These are phyloP conservation scores for Dittrichia graveolens DNA, from an alignment of 129 eudicot species.

Conservation along the genomic window DNA sequence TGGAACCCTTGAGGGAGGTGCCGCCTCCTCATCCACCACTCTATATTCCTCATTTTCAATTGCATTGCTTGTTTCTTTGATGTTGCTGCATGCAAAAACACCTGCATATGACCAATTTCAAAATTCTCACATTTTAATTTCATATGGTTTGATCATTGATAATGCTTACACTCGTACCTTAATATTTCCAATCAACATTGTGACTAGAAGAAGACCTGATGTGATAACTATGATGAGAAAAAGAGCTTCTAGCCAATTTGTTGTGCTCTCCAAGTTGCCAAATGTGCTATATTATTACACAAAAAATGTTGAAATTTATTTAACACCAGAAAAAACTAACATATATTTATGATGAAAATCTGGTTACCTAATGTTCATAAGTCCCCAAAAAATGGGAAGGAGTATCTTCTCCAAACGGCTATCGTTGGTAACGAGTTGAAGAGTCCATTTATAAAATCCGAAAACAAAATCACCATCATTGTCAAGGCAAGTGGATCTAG, in stretches of 20 bases:
- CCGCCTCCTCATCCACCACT: constrained; percentile 99
- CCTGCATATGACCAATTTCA: constrained; percentile 39
- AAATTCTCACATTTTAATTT: neutral
- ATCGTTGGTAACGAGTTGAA: constrained; percentile 78
- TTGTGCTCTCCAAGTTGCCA: constrained; percentile 94
- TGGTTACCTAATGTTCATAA: constrained; percentile 89
- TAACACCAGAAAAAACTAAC: neutral
- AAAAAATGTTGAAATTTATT: too few relatives aligned
- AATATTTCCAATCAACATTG: constrained; percentile 97
- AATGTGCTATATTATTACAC: constrained; percentile 58
- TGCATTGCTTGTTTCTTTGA: constrained; percentile 99
- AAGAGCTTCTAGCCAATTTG: constrained; percentile 84
- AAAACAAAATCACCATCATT: constrained; percentile 51
- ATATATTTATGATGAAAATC: neutral
- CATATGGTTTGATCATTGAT: neutral
- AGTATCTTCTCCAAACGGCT: constrained; percentile 89
- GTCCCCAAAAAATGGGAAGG: constrained; percentile 96
- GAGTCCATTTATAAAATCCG: constrained; percentile 92
- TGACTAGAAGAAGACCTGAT: constrained; percentile 86
- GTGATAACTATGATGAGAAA: constrained; percentile 88
- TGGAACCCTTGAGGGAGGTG: constrained; percentile 62
- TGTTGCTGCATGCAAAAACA: constrained; percentile 91
- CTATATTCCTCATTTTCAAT: constrained; percentile 85
- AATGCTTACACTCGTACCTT: constrained; percentile 47
- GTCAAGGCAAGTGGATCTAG: constrained; percentile 67